These are phyloP conservation scores for Cryptococcus amylolentus DNA, from an alignment of 1,284 basidiomycete species.

Conservation along the genomic window DNA sequence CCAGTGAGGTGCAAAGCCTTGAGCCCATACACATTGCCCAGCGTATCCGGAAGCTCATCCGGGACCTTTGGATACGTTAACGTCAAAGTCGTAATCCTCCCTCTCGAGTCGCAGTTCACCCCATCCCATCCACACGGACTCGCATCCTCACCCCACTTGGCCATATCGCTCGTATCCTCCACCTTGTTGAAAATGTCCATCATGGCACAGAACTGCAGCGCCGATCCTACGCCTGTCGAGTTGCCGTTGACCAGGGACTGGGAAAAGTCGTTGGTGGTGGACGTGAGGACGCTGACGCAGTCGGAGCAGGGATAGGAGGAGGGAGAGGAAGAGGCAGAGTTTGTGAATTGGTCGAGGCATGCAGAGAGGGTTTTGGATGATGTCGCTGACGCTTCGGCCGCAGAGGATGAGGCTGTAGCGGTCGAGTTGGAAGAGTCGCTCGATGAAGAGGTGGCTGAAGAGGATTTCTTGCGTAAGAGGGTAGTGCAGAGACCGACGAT, in stretches of 20 bases:
- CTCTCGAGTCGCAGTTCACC: slow-evolving; percentile 38
- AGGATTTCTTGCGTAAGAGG: slow-evolving; percentile 18
- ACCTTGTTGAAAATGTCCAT: slow-evolving; percentile 33
- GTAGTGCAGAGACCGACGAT: slow-evolving; percentile 35
- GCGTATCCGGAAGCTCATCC: slow-evolving; percentile 19
- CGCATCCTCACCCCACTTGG: slow-evolving; percentile 31
- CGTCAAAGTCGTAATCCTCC: slow-evolving; percentile 24
- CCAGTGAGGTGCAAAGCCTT: slow-evolving; percentile 36
- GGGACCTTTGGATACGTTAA: slow-evolving; percentile 41
- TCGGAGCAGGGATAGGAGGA: slow-evolving; percentile 35
- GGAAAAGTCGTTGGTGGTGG: slow-evolving; percentile 40
- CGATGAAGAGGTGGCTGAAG: slow-evolving; percentile 1
- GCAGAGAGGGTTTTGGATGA: slow-evolving; percentile 30
- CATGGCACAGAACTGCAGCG: slow-evolving; percentile 48
- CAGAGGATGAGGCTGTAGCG: slow-evolving; percentile 2
- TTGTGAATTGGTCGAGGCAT: slow-evolving; percentile 36
- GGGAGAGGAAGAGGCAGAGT: slow-evolving; percentile 28
- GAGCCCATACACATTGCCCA: slow-evolving; percentile 39
- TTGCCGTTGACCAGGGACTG: slow-evolving; percentile 23
- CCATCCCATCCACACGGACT: slow-evolving; percentile 45
- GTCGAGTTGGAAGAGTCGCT: not conserved
- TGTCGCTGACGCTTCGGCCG: slow-evolving; percentile 13
- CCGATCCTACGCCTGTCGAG: slow-evolving; percentile 39
- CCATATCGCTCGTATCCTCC: slow-evolving; percentile 7
- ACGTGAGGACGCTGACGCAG: slow-evolving; percentile 35